Conservation (phyloP, 202 grass and related monocot species). For the Digitaria exilis region DNA sequence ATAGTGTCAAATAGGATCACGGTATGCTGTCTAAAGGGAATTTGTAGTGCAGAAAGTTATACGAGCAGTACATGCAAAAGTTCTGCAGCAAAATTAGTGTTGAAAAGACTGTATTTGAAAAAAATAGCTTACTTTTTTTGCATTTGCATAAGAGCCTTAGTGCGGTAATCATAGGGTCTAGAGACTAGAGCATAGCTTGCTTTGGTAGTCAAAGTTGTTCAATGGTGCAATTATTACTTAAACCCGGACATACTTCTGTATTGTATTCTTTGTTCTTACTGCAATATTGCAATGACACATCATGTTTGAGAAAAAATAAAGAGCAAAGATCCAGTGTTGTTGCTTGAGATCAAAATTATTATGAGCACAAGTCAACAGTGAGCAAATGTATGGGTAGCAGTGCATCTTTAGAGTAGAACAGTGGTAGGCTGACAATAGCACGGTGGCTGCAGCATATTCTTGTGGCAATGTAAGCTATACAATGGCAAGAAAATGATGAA, state of each 20-base stretch:
- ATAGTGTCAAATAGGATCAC: not conserved
- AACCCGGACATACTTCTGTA: too few species aligned
- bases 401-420: not conserved
- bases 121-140: not conserved
- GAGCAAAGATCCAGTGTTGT: conserved; percentile 3
- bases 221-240: too few species aligned
- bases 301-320: too few species aligned
- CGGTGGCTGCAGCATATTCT: conserved; percentile 5
- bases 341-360: not conserved
- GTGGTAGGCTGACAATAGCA: not conserved
- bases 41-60: not conserved
- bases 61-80: not conserved
- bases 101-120: not conserved
- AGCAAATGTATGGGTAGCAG: not conserved
- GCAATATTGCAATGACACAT: not conserved
- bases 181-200: too few species aligned
- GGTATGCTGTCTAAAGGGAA: not conserved
- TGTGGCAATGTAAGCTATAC: conserved; percentile 17
- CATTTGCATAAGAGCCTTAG: not conserved
- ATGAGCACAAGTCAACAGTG: not conserved
- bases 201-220: too few species aligned
- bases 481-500: conserved; percentile 7
- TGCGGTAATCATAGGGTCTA: too few species aligned
- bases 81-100: not conserved
- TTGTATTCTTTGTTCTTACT: too few species aligned